Percentiles rank a stretch among this genome's conserved stretches.
Conservation (phyloP, 2,329 filamentous ascomycete genomes). For the Esteya vermicola region DNA sequence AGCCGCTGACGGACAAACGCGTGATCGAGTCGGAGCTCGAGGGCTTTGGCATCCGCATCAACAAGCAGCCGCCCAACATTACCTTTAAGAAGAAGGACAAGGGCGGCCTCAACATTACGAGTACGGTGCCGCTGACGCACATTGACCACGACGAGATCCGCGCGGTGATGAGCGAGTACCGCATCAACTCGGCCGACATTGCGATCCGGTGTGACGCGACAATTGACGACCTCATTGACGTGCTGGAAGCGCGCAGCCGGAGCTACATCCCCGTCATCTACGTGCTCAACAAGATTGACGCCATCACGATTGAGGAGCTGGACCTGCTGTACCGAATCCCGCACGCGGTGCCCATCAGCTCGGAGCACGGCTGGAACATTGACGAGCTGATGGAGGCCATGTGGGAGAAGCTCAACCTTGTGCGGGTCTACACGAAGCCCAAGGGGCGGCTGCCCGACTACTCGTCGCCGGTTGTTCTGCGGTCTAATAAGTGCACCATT, state of each 20-base stretch:
- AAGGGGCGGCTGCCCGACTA: conserved; percentile 95
- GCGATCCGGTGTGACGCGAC: conserved; percentile 96
- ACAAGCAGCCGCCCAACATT: conserved; percentile 94
- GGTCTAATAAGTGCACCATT: conserved; percentile 68
- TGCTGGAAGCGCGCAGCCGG: conserved; percentile 85
- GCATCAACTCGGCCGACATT: conserved; percentile 91
- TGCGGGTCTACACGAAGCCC: conserved; percentile 93
- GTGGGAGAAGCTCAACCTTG: conserved; percentile 89
- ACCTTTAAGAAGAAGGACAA: conserved; percentile 99
- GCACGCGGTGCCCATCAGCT: conserved; percentile 92
- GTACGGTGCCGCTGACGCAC: conserved; percentile 78
- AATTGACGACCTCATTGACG: conserved; percentile 89
- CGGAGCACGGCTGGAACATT: conserved; percentile 94
- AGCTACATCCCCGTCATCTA: conserved; percentile 99
- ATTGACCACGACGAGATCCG: conserved; percentile 95
- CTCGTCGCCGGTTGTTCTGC: conserved; percentile 75
- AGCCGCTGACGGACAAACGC: conserved; percentile 91
- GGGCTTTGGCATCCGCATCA: conserved; percentile 94
- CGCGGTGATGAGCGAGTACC: conserved; percentile 94
- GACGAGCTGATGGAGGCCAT: conserved; percentile 94
- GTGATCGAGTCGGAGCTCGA: conserved; percentile 92
- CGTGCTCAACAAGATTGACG: conserved; percentile 97
- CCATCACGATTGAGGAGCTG: conserved; percentile 93
- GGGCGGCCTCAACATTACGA: conserved; percentile 92
- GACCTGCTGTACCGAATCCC: conserved; percentile 94